phyloP scores from a whole-genome alignment of 1,284 basidiomycete genomes.

The Rhodotorula sp. region DNA sequence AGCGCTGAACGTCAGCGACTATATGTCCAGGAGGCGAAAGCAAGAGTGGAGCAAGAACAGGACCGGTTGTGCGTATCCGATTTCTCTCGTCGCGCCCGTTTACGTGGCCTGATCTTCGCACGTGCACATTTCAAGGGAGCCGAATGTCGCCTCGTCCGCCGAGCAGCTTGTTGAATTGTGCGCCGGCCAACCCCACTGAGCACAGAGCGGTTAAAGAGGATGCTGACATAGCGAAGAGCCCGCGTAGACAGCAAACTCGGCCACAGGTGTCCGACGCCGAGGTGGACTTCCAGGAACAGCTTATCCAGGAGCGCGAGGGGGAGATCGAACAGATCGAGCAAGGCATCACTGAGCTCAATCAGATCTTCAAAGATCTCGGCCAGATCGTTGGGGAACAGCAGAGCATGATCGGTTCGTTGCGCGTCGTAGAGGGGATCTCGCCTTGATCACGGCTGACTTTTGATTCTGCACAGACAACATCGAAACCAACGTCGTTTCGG shows the following conservation, averaged over 20 bases:
- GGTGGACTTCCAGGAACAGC: slow-evolving; percentile 90
- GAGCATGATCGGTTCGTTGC: slow-evolving; percentile 77
- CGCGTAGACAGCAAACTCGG: slow-evolving; percentile 23
- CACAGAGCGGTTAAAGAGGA: no score
- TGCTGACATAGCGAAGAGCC: no score
- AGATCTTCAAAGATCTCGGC: slow-evolving; percentile 95
- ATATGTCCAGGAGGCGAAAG: slow-evolving; percentile 74
- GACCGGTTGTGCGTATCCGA: slow-evolving; percentile 26
- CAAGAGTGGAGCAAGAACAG: slow-evolving; percentile 55
- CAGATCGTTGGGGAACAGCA: slow-evolving; percentile 94
- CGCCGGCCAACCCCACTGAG: not conserved
- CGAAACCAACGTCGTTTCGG: slow-evolving; percentile 86
- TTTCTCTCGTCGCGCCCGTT: not conserved
- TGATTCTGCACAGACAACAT: slow-evolving; percentile 79
- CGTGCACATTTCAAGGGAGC: not conserved
- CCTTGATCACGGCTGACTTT: not conserved
- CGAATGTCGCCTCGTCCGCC: not conserved
- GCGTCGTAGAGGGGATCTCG: not conserved
- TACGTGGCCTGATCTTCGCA: no score
- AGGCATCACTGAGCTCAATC: slow-evolving; percentile 93
- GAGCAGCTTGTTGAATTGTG: slow-evolving; percentile 32
- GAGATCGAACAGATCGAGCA: slow-evolving; percentile 97
- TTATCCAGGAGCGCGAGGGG: slow-evolving; percentile 90
- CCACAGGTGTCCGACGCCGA: slow-evolving; percentile 65
- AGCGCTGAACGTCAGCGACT: slow-evolving; percentile 83